Evolutionary conservation across 148 eudicot species (phyloP).

Genomic region (Nepenthes mirabilis): DNA sequence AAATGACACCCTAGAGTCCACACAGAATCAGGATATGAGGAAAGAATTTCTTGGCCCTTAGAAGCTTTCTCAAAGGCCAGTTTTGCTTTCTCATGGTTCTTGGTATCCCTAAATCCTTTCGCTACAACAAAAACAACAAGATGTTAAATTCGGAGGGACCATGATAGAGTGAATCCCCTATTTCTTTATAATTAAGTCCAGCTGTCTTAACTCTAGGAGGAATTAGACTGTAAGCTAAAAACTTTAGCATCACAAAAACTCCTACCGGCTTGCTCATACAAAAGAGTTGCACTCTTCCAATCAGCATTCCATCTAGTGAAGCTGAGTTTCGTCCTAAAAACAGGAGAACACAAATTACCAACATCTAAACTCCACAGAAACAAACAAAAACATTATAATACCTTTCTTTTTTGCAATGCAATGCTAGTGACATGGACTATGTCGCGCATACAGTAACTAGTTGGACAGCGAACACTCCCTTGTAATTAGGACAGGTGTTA

Average conservation of each 20-base stretch:
- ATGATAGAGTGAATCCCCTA: too few relatives aligned
- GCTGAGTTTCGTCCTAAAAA: slow-evolving; percentile 53
- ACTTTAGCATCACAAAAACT: neutral
- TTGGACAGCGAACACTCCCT: too few relatives aligned
- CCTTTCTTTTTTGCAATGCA: too few relatives aligned
- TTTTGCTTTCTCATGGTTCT: slow-evolving; percentile 65
- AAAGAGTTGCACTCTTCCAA: slow-evolving; percentile 58
- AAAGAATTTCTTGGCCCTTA: slow-evolving; percentile 79
- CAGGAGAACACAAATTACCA: neutral
- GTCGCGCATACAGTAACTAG: too few relatives aligned
- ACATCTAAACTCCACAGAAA: too few relatives aligned
- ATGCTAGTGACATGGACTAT: too few relatives aligned
- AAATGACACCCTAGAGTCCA: neutral
- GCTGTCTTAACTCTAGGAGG: too few relatives aligned
- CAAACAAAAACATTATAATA: too few relatives aligned
- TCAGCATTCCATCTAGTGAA: slow-evolving; percentile 89
- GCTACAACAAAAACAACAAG: slow-evolving; percentile 19
- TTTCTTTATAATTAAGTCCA: too few relatives aligned
- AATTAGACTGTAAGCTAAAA: too few relatives aligned
- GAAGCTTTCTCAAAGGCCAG: slow-evolving; percentile 83
- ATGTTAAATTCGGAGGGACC: too few relatives aligned
- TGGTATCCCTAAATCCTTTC: slow-evolving; percentile 52
- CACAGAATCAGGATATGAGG: slow-evolving; percentile 34
- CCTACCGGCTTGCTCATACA: slow-evolving; percentile 86
- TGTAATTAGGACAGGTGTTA: too few relatives aligned